Conservation (phyloP, 768 basidiomycete species). For the Mycena epipterygia region DNA sequence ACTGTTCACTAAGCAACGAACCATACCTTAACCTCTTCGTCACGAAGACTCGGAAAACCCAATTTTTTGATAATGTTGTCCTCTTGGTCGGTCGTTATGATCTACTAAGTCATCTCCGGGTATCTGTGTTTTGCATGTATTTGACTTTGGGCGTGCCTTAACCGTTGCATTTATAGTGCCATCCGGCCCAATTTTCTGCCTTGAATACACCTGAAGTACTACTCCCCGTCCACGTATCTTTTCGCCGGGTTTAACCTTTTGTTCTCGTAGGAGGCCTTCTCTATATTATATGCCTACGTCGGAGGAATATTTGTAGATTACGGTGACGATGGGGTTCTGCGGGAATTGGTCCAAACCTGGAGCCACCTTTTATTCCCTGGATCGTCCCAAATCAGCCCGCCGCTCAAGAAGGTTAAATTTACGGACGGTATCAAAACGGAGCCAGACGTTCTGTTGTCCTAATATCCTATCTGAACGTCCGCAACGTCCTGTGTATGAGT, state of each 20-base stretch:
- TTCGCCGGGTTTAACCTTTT: conserved; percentile 21
- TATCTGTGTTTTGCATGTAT: not conserved
- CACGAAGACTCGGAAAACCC: not conserved
- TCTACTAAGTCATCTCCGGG: conserved; percentile 3
- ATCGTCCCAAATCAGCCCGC: not conserved
- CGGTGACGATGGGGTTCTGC: conserved; percentile 61
- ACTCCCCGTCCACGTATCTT: not conserved
- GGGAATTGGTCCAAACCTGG: conserved; percentile 59
- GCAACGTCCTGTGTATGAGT: too few species aligned
- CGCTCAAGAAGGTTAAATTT: not conserved
- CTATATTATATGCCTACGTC: conserved; percentile 76
- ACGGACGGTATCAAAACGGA: not conserved
- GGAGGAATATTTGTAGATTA: conserved; percentile 72
- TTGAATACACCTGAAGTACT: not conserved
- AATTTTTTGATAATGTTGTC: not conserved
- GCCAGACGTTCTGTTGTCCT: not conserved
- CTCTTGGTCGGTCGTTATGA: conserved; percentile 1
- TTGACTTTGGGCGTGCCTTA: not conserved
- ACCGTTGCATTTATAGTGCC: conserved; percentile 5
- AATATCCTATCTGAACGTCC: too few species aligned
- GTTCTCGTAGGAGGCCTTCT: conserved; percentile 65
- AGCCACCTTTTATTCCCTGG: not conserved
- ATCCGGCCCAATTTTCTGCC: not conserved
- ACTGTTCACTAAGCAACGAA: not conserved
- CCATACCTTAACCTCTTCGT: not conserved